Conservation (phyloP, 176 grass and related monocot species). For the Oryza coarctata region DNA sequence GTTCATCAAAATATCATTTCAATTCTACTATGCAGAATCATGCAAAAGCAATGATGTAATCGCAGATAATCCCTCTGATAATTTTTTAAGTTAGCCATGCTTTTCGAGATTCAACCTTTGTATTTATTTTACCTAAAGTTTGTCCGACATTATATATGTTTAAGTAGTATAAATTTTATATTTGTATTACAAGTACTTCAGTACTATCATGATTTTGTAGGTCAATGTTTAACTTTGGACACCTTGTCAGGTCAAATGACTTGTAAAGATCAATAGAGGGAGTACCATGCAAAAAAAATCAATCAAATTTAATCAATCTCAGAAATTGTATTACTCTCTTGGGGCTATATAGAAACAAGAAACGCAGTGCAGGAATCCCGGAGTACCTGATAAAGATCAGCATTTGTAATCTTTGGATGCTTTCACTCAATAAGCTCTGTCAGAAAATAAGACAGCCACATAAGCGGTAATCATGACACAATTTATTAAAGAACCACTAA, state of each 20-base stretch:
- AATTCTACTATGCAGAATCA: too few relatives aligned
- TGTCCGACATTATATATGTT: too few relatives aligned
- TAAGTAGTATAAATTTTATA: neutral
- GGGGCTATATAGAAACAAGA: neutral
- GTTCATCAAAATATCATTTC: neutral
- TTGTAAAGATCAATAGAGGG: neutral
- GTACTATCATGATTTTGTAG: neutral
- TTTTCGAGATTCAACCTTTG: too few relatives aligned
- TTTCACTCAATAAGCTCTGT: conserved; percentile 73
- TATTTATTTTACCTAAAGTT: too few relatives aligned
- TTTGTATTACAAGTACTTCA: neutral
- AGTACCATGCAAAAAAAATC: neutral
- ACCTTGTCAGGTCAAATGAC: neutral
- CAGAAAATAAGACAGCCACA: conserved; percentile 32
- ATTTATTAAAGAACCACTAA: neutral
- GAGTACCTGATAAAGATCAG: conserved; percentile 92
- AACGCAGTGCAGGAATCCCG: neutral
- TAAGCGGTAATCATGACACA: conserved; percentile 25
- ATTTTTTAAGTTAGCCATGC: too few relatives aligned
- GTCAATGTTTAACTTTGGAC: neutral
- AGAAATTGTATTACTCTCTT: neutral
- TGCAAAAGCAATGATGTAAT: too few relatives aligned
- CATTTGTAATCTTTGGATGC: conserved; percentile 84
- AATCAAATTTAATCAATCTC: neutral
- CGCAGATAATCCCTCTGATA: too few relatives aligned